A percentile compares a stretch with the other conserved stretches of the same genome.
These are phyloP conservation scores for Tricholoma hemisulphureum DNA, from an alignment of 768 basidiomycete genomes.

Conservation along the genomic window DNA sequence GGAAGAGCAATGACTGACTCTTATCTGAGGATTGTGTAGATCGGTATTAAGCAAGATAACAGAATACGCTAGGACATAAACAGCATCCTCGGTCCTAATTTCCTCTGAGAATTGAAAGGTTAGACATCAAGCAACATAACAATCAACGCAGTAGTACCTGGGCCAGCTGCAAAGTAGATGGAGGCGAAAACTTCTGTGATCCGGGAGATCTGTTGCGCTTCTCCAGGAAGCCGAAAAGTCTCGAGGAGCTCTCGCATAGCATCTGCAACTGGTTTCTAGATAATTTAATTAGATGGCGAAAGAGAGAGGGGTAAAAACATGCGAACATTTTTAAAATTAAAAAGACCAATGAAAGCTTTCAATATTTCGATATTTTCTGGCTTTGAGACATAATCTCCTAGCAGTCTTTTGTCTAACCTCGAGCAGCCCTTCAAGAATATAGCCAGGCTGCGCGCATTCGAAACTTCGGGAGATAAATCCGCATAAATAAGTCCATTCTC, in stretches of 20 bases:
- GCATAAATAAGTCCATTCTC: slow-evolving; percentile 86
- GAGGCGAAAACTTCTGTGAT: slow-evolving; percentile 96
- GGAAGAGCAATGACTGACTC: slow-evolving; percentile 49
- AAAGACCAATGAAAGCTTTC: slow-evolving; percentile 82
- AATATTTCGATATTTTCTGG: slow-evolving; percentile 84
- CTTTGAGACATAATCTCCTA: slow-evolving; percentile 91
- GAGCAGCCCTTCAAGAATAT: slow-evolving; percentile 82
- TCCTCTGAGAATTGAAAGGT: slow-evolving; percentile 52
- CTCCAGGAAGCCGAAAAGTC: slow-evolving; percentile 91
- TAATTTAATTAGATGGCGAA: neutral
- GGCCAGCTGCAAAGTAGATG: slow-evolving; percentile 80
- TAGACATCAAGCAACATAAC: slow-evolving; percentile 4
- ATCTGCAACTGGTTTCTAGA: slow-evolving; percentile 90
- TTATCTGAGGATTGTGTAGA: slow-evolving; percentile 89
- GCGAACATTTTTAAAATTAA: slow-evolving; percentile 85
- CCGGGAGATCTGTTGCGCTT: slow-evolving; percentile 87
- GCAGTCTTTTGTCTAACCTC: slow-evolving; percentile 84
- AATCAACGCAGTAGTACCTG: slow-evolving; percentile 48
- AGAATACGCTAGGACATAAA: slow-evolving; percentile 91
- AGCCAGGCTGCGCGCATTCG: slow-evolving; percentile 71
- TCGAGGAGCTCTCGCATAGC: slow-evolving; percentile 95
- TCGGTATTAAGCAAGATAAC: slow-evolving; percentile 99
- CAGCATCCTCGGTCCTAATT: slow-evolving; percentile 88
- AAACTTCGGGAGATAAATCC: slow-evolving; percentile 53
- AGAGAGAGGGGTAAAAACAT: neutral